Evolutionary conservation across 1,139 yeast species (phyloP), one percentile per base, ranked within the genome.

Genomic region (Saccharomyces hybrid): DNA sequence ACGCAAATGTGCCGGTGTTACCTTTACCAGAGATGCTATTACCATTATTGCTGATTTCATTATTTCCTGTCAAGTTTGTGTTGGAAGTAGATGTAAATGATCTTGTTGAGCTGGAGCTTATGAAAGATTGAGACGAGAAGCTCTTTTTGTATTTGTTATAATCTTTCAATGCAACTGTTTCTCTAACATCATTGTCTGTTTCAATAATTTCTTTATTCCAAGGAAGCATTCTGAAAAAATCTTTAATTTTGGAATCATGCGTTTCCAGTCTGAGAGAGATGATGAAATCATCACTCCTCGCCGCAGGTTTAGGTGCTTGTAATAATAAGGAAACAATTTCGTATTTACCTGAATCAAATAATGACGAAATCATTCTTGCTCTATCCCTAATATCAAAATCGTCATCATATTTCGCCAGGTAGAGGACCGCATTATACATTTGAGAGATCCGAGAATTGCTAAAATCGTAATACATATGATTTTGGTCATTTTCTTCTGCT

Each of bases 341-440:
- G 48, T 72, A 71, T 53, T 78, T 77, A 61, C 67, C 60, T 53
- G 72, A 56, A 31, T 67, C 64, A 58, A 73, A 59, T 78, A 75
- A 50, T 78, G 78, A 80, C 42, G 80, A 75, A 48, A 89, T 75
- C 75, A 86, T 78, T 59, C 99, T 77, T 0, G 96, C 88, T 55
- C 95, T 78, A 66, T 95, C 99, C 58, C 99, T 78, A 0, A 88
- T 81, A 66, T 89, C 97, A 63, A 83, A 83, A 5, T 82, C 80
- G 7, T 78, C 73, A 67, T 95, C 99, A 66, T 84, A 88, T 59
- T 84, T 82, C 12, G 90, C 81, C 53, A 89, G 73, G 16, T 82
- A 82, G 55, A 88, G 72, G 1, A 81, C 78, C 64, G 84, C 78
- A 41, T 80, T 80, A 61, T 87, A 84, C 76, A 84, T 75, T 53